phyloP scores from a whole-genome alignment of 768 basidiomycete species.

The Pilatotrama ljubarskyi region DNA sequence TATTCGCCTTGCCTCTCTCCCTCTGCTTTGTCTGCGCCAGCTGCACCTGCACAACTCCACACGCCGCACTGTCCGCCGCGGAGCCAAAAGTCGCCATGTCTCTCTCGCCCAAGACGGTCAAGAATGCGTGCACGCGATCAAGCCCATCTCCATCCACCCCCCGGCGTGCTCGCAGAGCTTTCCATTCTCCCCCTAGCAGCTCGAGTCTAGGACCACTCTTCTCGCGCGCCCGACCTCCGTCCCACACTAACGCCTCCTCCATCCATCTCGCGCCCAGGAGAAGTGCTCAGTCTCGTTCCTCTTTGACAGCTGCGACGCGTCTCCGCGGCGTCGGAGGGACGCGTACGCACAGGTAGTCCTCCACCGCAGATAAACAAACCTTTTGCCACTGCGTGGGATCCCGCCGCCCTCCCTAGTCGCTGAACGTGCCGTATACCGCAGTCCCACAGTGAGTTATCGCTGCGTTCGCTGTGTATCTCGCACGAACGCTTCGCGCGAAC shows the following conservation, averaged over 20 bases:
- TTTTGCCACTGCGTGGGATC: slow-evolving; percentile 14
- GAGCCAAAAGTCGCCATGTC: not conserved
- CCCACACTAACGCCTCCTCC: slow-evolving; percentile 7
- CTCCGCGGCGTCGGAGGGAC: slow-evolving; percentile 2
- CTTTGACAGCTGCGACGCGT: not conserved
- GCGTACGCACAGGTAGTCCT: too few relatives aligned
- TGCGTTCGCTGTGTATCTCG: not conserved
- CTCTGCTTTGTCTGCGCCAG: slow-evolving; percentile 2
- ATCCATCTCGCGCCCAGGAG: not conserved
- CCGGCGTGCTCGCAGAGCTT: slow-evolving; percentile 25
- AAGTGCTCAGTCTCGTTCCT: not conserved
- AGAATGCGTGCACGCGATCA: slow-evolving; percentile 6
- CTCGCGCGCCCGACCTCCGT: slow-evolving; percentile 5
- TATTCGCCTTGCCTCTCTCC: not conserved
- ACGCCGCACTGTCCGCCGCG: not conserved
- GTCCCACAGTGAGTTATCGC: not conserved
- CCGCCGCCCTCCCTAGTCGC: not conserved
- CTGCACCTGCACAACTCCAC: not conserved
- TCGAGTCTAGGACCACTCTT: slow-evolving; percentile 6
- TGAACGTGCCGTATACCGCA: not conserved
- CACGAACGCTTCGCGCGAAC: not conserved
- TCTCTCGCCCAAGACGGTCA: not conserved
- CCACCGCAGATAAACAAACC: slow-evolving; percentile 11
- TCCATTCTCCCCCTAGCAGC: slow-evolving; percentile 24
- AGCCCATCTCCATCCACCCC: slow-evolving; percentile 3